Base-by-base conservation (phyloP, 257 asterid species). In the Solanum paucissectum region DNA sequence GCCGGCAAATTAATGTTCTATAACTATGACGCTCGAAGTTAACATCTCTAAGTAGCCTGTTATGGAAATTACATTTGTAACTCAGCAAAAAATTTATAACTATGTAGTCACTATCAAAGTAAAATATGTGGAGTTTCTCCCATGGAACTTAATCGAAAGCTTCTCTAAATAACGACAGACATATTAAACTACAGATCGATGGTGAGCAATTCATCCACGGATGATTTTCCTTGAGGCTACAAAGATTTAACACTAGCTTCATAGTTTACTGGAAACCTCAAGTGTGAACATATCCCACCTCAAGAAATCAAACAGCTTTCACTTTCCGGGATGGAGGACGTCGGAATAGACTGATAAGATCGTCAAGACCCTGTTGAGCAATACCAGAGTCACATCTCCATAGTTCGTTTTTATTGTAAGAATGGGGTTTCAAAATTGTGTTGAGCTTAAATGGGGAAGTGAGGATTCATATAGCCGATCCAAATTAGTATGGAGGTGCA, bases 241-340 rank as follows among this genome's bases (percentile, higher is more conserved):
- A 84, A 88, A 91, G 84, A 38, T 58, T 52, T 44, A 14, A 81
- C 14, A 37, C 42, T 16, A 7, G 66, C 85, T 81, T 46, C 29
- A 49, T 3, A 49, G 55, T 49, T 81, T 18, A 32, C 85, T 81
- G 85, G 85, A 81, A 18, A 36, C 42, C 25, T 81, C 64, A 81
- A 46, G 68, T 6, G 62, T 21, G 25, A 38, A 29, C 7, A 5
- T 46, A 16, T 49, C 32, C 25, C 36, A 64, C 60, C 81, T 60
- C 87, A 64, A 55, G 13, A 74, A 83, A 73, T 91, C 88, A 95
- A 84, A 91, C 91, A 73, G 98, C 33, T 92, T 96, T 96, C 89
- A 91, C 92, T 92, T 94, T 96, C 44, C 98, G 98, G 25, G 98
- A 94, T 68, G 98, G 91, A 83, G 98, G 99, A 1, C 98, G 98